These are phyloP conservation scores for Prinsepia uniflora DNA, from an alignment of 306 rosid species.

Conservation along the genomic window DNA sequence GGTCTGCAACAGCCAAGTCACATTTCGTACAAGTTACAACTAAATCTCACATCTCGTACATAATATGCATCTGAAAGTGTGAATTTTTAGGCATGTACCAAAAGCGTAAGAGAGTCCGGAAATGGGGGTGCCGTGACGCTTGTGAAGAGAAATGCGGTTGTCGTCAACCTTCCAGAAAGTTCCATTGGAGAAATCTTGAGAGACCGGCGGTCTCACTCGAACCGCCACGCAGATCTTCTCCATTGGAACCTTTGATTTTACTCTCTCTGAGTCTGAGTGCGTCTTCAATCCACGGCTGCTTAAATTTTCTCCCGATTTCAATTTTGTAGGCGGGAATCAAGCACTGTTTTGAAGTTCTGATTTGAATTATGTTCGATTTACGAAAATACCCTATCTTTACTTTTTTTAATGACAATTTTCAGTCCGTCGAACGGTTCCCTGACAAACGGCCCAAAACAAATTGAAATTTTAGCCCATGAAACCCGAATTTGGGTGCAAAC, in stretches of 20 bases:
- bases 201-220: constrained; percentile 61
- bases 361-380: constrained; percentile 9
- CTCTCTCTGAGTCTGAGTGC: not conserved
- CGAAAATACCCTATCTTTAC: constrained; percentile 6
- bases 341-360: not conserved
- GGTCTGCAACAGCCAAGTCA: constrained; percentile 45
- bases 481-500: not conserved
- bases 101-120: constrained; percentile 72
- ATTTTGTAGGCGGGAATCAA: constrained; percentile 17
- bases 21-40: not conserved
- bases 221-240: constrained; percentile 95
- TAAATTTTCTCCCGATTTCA: not conserved
- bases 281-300: not conserved
- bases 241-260: constrained; percentile 32
- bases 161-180: constrained; percentile 79
- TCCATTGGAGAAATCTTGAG: constrained; percentile 46
- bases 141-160: constrained; percentile 85
- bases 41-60: not conserved
- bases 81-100: constrained; percentile 32
- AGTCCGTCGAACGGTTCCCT: not conserved
- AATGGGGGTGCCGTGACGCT: constrained; percentile 69
- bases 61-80: not conserved
- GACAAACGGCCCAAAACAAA: not conserved
- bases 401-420: not conserved
- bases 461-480: not conserved